A percentile compares a stretch with the other conserved stretches of the same genome.
These are phyloP conservation scores for Microthlaspi erraticum DNA, from an alignment of 345 rosid genomes.

Conservation along the genomic window DNA sequence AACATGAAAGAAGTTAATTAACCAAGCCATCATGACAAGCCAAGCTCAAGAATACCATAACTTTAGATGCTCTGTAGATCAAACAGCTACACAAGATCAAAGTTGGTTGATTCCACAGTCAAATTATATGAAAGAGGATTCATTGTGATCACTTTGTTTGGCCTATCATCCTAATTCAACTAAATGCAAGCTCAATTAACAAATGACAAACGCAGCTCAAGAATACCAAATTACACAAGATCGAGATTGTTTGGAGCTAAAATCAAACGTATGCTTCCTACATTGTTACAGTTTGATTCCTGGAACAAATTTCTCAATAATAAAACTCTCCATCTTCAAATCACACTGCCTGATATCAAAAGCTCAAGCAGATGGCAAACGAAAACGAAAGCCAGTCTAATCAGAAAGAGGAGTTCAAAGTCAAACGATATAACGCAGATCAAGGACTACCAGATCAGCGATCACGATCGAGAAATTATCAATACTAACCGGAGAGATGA, in stretches of 20 bases:
- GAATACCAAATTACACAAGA: not conserved
- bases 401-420: constrained; percentile 12
- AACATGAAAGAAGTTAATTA: constrained; percentile 10
- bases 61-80: not conserved
- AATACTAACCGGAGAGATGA: constrained; percentile 80
- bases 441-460: not conserved
- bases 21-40: constrained; percentile 22
- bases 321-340: not conserved
- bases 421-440: constrained; percentile 23
- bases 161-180: constrained; percentile 9
- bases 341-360: not conserved
- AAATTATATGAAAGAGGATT: not conserved
- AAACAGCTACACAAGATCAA: not conserved
- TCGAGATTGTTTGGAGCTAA: constrained; percentile 22
- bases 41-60: constrained; percentile 11
- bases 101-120: not conserved
- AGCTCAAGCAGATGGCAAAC: constrained; percentile 7
- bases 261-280: constrained; percentile 29
- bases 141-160: constrained; percentile 4
- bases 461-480: not conserved
- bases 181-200: not conserved
- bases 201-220: not conserved
- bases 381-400: constrained; percentile 9
- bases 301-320: constrained; percentile 21
- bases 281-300: constrained; percentile 36